Base-by-base conservation (phyloP, 2,329 filamentous ascomycete species). In the Penicillium brasilianum region DNA sequence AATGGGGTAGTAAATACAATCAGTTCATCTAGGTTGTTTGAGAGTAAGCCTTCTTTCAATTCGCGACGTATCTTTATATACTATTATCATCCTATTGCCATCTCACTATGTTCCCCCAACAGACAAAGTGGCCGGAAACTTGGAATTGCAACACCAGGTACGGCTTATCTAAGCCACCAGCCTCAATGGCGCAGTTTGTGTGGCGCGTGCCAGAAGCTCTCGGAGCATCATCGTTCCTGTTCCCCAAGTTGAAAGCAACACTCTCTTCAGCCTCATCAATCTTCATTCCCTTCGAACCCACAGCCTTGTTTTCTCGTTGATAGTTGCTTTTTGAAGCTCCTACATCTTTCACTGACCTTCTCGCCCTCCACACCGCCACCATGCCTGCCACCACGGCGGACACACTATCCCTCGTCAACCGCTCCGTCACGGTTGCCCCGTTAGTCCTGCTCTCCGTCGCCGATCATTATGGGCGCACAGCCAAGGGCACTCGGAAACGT, bases 341-440 rank as follows among this genome's bases (percentile, higher is more conserved):
- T 60, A 11, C 11, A 28, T 25, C 25, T 28, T 3, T 36, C 22
- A 46, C 49, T 53, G 20, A 55, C 30, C 28, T 55, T 46, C 46
- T 22, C 41, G 39, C 53, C 52, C 41, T 59, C 53, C 53, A 34
- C 52, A 55, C 55, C 58, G 64, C 72, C 79, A 87, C 75, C 78
- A 98, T 98, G 94, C 94, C 93, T 81, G 89, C 94, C 79, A 98
- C 94, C 69, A 97, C 94, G 77, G 92, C 93, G 80, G 94, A 98
- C 84, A 96, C 94, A 69, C 88, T 97, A 78, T 96, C 92, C 71
- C 90, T 98, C 77, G 93, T 97, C 78, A 94, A 89, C 74, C 89
- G 92, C 80, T 97, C 90, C 80, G 95, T 99, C 80, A 96, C 94
- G 70, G 94, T 99, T 80, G 95, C 95, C 73, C 95, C 95, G 71